phyloP scores from a whole-genome alignment of 768 basidiomycete genomes.

The Lactarius sanguifluus region DNA sequence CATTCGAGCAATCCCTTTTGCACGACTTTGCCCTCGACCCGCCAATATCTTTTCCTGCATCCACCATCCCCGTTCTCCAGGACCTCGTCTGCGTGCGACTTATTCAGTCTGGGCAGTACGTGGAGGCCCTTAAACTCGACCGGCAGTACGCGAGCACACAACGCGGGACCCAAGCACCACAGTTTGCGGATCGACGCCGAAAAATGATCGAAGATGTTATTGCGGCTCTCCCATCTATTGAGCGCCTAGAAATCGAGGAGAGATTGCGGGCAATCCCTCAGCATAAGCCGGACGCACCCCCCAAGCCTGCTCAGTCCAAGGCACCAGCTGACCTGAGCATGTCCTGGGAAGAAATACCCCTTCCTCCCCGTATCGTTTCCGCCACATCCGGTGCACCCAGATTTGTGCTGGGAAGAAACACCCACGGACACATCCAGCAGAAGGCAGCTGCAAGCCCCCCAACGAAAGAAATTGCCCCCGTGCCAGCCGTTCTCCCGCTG shows the following conservation, averaged over 20 bases:
- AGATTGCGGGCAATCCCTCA: constrained; percentile 41
- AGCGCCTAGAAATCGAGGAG: constrained; percentile 60
- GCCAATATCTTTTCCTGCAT: constrained; percentile 45
- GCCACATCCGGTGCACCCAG: constrained; percentile 10
- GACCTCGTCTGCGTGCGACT: constrained; percentile 80
- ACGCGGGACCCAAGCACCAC: constrained; percentile 42
- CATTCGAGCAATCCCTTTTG: constrained; percentile 61
- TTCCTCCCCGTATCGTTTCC: constrained; percentile 33
- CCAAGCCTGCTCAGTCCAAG: constrained; percentile 20
- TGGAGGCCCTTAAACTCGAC: constrained; percentile 76
- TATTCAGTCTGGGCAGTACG: constrained; percentile 66
- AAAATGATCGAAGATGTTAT: constrained; percentile 73
- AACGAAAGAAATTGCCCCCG: background rate
- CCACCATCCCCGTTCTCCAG: constrained; percentile 60
- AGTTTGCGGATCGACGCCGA: constrained; percentile 51
- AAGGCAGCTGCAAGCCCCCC: constrained; percentile 1
- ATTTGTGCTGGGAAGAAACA: constrained; percentile 26
- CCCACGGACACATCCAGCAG: constrained; percentile 5
- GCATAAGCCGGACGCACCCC: constrained; percentile 8
- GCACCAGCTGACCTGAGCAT: constrained; percentile 45
- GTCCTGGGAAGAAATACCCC: constrained; percentile 59
- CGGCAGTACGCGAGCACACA: constrained; percentile 46
- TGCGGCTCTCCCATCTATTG: constrained; percentile 57
- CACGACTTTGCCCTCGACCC: constrained; percentile 59
- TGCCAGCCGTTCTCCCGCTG: background rate